Conservation (phyloP, 2,329 filamentous ascomycete genomes). For the Bertia moriformis region DNA sequence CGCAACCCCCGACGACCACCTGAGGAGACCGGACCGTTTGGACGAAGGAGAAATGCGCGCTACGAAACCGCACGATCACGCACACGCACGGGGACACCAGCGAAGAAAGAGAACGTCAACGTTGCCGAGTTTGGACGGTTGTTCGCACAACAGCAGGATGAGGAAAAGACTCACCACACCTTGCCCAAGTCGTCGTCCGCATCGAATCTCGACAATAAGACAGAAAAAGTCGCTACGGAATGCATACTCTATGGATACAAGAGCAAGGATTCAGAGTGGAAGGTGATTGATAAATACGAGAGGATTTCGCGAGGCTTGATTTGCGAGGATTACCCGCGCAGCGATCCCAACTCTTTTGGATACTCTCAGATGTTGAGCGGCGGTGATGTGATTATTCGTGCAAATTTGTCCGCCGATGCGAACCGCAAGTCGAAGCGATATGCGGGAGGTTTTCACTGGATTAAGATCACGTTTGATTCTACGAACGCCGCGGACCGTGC, state of each 20-base stretch:
- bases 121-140: constrained; percentile 28
- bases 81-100: constrained; percentile 41
- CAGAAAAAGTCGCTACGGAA: constrained; percentile 38
- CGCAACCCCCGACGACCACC: constrained; percentile 33
- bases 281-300: constrained; percentile 49
- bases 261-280: constrained; percentile 39
- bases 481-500: constrained; percentile 27
- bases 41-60: constrained; percentile 29
- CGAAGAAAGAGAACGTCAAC: constrained; percentile 37
- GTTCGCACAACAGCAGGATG: constrained; percentile 25
- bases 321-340: constrained; percentile 50
- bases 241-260: constrained; percentile 49
- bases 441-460: constrained; percentile 48
- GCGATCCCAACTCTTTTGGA: constrained; percentile 30
- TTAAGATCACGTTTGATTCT: constrained; percentile 34
- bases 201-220: constrained; percentile 20
- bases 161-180: constrained; percentile 15
- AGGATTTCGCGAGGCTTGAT: constrained; percentile 41
- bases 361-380: constrained; percentile 32
- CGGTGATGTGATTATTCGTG: constrained; percentile 31
- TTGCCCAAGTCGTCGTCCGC: constrained; percentile 14
- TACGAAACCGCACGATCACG: constrained; percentile 28
- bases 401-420: constrained; percentile 34
- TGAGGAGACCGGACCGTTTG: constrained; percentile 48
- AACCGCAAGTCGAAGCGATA: constrained; percentile 45